phyloP scores from a whole-genome alignment of 139 green algal species.

The Trebouxia sp. region DNA sequence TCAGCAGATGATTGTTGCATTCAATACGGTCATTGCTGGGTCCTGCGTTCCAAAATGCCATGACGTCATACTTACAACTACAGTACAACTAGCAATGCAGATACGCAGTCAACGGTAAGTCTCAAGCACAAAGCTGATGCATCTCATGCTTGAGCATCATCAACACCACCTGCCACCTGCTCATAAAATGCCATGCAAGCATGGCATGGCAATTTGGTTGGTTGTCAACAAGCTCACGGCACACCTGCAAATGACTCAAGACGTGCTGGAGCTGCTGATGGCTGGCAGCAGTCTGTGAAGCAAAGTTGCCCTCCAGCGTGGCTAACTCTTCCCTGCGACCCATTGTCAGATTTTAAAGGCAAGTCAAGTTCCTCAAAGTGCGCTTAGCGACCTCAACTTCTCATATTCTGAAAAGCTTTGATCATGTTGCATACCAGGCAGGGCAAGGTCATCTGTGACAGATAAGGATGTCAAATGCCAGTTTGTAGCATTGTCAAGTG shows the following conservation, averaged over 20 bases:
- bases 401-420: neutral
- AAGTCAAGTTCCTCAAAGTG: neutral
- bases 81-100: neutral
- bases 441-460: neutral
- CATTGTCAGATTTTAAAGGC: neutral
- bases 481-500: too few species aligned
- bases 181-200: neutral
- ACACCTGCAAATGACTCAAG: neutral
- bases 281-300: neutral
- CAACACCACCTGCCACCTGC: neutral
- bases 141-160: neutral
- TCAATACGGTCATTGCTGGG: neutral
- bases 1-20: neutral
- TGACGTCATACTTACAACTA: neutral
- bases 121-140: neutral
- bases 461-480: neutral
- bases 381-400: neutral
- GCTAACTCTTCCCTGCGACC: slow-evolving; percentile 29
- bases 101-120: neutral
- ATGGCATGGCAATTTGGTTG: neutral
- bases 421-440: neutral
- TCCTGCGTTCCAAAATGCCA: neutral
- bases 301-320: slow-evolving; percentile 34
- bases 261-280: slow-evolving; percentile 9
- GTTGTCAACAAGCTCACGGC: neutral